Evolutionary conservation across 2,329 filamentous ascomycete genomes (phyloP).

Genomic region (Aspergillus pseudoglaucus): DNA sequence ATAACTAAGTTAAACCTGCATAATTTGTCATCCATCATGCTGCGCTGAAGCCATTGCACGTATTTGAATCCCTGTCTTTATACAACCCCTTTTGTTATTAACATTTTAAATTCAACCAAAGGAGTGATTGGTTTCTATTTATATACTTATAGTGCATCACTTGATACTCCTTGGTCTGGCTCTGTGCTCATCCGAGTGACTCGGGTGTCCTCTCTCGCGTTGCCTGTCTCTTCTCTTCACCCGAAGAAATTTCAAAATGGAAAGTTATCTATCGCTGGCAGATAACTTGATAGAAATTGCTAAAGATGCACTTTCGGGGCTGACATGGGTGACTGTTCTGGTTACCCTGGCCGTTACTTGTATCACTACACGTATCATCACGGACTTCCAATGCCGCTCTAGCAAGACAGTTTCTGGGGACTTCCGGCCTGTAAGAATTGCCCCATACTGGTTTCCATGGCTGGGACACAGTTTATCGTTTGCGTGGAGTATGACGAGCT

Average conservation of each 20-base stretch:
- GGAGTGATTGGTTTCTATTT: too few species aligned
- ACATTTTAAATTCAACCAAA: too few species aligned
- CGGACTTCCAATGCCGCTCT: constrained; percentile 27
- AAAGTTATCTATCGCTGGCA: constrained; percentile 10
- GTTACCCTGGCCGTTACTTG: constrained; percentile 25
- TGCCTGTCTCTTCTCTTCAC: not conserved
- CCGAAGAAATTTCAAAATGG: constrained; percentile 9
- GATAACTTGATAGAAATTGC: constrained; percentile 12
- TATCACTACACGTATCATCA: constrained; percentile 34
- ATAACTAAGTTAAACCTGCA: not conserved
- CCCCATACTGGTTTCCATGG: constrained; percentile 56
- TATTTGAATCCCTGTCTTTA: not conserved
- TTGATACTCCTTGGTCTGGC: not conserved
- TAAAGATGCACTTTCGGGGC: constrained; percentile 14
- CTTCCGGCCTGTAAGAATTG: constrained; percentile 37
- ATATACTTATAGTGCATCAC: too few species aligned
- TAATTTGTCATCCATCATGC: not conserved
- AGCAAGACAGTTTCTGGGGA: constrained; percentile 15
- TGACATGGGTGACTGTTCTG: constrained; percentile 22
- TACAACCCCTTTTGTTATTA: not conserved
- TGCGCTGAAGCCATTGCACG: not conserved
- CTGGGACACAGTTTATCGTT: constrained; percentile 50
- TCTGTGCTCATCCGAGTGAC: not conserved
- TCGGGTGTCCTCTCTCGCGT: not conserved
- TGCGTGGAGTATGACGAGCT: constrained; percentile 38